Base-by-base conservation (phyloP, 2,329 filamentous ascomycete species). In the Aureobasidium sp. region DNA sequence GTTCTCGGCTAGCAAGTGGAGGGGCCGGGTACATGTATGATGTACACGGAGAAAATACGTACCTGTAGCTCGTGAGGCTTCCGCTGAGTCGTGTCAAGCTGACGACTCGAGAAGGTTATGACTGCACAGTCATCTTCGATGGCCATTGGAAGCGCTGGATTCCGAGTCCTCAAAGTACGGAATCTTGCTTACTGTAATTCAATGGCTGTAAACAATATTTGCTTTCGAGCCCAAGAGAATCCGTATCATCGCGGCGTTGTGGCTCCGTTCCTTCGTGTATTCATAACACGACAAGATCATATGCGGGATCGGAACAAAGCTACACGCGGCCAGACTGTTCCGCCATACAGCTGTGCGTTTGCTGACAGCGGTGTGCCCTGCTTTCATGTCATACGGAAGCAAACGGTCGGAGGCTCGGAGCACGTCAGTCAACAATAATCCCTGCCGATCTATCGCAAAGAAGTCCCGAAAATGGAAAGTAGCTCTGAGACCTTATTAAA, bases 11-110 rank as follows among this genome's bases (percentile, higher is more conserved):
- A 48, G 46, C 13, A 8, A 29, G 15, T 27, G 43, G 43, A 46
- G 24, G 26, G 26, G n/a, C 9, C 26, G 46, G 26, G 17, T 29
- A n/a, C 15, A 29, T 29, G 13, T n/a, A 15, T 17, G 7, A 9
- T 48, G 46, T 29, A 48, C 46, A 48, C 46, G 46, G 46, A 48
- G 46, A 48, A 44, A 48, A 48, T 48, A 48, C 46, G 46, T 48
- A 48, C 15, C 26, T 27, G 44, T 47, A 47, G n/a, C 8, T 27
- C 32, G 46, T 29, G 46, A 48, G 26, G 46, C 26, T 32, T n/a
- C 17, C 26, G 13, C 34, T 37, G 34, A 37, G 13, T 32, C 46
- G 26, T 17, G 26, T 46, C 12, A 15, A 46, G 43, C 43, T 46
- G 24, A 27, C 24, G 27, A 46, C 12, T 13, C 37, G n/a, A 27